Percentiles rank a stretch among this genome's conserved stretches.
These are phyloP conservation scores for Rhytidhysteron rufulum DNA, from an alignment of 2,329 filamentous ascomycete genomes.

Conservation along the genomic window DNA sequence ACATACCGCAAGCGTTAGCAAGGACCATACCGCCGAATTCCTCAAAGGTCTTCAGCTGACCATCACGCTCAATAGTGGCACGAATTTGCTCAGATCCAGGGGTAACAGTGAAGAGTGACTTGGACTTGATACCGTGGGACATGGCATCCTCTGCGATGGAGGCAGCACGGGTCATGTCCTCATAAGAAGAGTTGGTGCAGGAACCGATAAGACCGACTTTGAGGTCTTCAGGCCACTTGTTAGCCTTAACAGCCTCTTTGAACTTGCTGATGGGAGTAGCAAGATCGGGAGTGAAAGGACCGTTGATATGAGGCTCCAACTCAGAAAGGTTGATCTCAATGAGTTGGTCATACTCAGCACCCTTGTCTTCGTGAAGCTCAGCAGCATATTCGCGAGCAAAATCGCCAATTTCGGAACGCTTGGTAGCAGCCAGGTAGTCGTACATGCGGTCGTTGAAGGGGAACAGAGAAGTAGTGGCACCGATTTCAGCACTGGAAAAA, in stretches of 20 bases:
- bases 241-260: slow-evolving; percentile 86
- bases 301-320: slow-evolving; percentile 97
- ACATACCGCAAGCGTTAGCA: slow-evolving; percentile 78
- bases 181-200: slow-evolving; percentile 89
- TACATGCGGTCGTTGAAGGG: slow-evolving; percentile 98
- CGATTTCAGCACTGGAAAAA: slow-evolving; percentile 55
- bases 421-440: slow-evolving; percentile 89
- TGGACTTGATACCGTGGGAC: slow-evolving; percentile 88
- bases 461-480: slow-evolving; percentile 90
- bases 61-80: slow-evolving; percentile 85
- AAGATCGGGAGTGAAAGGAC: slow-evolving; percentile 96
- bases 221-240: slow-evolving; percentile 93
- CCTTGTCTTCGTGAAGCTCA: slow-evolving; percentile 82
- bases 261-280: slow-evolving; percentile 98
- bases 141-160: slow-evolving; percentile 90
- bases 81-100: slow-evolving; percentile 97
- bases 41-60: slow-evolving; percentile 90
- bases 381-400: slow-evolving; percentile 80
- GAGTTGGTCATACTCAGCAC: slow-evolving; percentile 90
- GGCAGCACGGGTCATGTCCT: slow-evolving; percentile 91
- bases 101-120: slow-evolving; percentile 89
- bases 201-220: slow-evolving; percentile 97
- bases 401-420: slow-evolving; percentile 85
- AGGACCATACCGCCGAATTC: slow-evolving; percentile 93
- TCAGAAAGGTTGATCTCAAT: slow-evolving; percentile 94